Base-by-base conservation (phyloP, 1,284 basidiomycete genomes). In the Apiotrichum domesticum region DNA sequence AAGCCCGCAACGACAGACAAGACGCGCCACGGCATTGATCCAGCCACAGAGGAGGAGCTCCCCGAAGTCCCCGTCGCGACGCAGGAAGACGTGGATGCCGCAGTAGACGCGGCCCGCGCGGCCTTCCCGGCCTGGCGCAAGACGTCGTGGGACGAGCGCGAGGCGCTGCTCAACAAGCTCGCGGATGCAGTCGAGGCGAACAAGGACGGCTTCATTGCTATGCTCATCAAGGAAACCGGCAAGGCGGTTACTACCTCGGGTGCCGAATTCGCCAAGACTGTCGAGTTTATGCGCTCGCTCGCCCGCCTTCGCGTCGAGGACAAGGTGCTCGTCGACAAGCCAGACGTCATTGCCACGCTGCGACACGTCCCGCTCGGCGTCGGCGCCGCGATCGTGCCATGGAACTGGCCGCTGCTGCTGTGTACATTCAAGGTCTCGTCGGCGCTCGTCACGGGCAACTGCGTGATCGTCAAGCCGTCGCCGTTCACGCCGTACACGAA, bases 401-500 rank as follows among this genome's bases (percentile, higher is more conserved):
- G 75, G 89, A 93, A 94, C 75, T 95, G 95, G 79, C 57, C 57
- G 7, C 50, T 55, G 9, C 46, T 58, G 0, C 96, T 96, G 79
- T 79, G 82, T 61, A 80, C 79, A 1, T 72, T 81, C 46, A 82
- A 83, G 68, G 61, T 82, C 34, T 79, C 74, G 4, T 80, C 82
- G 0, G 82, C 80, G 32, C 83, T 98, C 13, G 90, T 93, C 13
- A 92, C 93, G 14, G 95, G 96, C 34, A 98, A 95, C 75, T 97
- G 94, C 0, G 83, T 86, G 2, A 93, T 99, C 54, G 85, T 98
- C 76, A 98, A 98, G 72, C 93, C 94, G 2, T 87, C 96, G 1
- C 84, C 92, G 0, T 96, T 98, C 78, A 93, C 95, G 0, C 95
- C 96, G 0, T 96, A 91, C 78, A 91, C 91, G 39, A 86, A 87